A percentile compares a stretch with the other conserved stretches of the same genome.
Conservation (phyloP, 352 stramenopile genomes). For the Phytophthora uliginosa region DNA sequence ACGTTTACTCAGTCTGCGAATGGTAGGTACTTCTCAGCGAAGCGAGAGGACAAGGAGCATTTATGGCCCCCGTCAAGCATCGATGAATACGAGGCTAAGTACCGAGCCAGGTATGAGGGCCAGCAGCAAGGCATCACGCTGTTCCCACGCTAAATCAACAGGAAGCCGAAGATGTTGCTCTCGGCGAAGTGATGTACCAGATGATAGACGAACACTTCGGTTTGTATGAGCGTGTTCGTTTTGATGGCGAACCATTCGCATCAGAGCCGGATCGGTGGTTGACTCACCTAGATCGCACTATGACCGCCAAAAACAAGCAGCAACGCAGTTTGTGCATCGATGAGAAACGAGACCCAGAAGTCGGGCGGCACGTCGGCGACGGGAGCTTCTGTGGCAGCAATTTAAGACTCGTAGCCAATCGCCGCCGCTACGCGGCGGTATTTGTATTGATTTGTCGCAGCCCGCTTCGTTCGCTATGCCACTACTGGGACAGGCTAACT, state of each 20-base stretch:
- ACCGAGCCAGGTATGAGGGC: neutral
- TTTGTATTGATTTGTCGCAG: too few relatives aligned
- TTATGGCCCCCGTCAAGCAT: neutral
- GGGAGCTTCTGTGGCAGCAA: too few relatives aligned
- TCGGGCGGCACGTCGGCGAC: too few relatives aligned
- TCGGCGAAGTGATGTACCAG: conserved; percentile 3
- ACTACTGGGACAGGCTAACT: too few relatives aligned
- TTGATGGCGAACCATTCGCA: conserved; percentile 5
- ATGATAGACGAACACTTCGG: conserved; percentile 18
- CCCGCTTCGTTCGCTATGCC: too few relatives aligned
- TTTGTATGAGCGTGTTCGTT: neutral
- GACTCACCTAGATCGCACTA: neutral
- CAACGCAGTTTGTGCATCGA: conserved; percentile 16
- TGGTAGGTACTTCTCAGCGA: too few relatives aligned
- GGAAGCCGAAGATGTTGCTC: conserved; percentile 7
- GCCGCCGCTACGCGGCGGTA: too few relatives aligned
- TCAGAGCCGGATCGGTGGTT: conserved; percentile 21
- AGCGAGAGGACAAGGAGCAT: too few relatives aligned
- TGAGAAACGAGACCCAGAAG: too few relatives aligned
- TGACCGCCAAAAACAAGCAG: conserved; percentile 18
- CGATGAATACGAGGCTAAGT: conserved; percentile 11
- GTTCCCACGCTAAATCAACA: neutral
- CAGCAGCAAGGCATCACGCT: neutral
- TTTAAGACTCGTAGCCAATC: too few relatives aligned
- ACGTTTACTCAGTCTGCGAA: too few relatives aligned